A percentile compares a stretch with the other conserved stretches of the same genome.
Evolutionary conservation across 1,284 basidiomycete genomes (phyloP).

Genomic region (Paramarasmius palmivorus): DNA sequence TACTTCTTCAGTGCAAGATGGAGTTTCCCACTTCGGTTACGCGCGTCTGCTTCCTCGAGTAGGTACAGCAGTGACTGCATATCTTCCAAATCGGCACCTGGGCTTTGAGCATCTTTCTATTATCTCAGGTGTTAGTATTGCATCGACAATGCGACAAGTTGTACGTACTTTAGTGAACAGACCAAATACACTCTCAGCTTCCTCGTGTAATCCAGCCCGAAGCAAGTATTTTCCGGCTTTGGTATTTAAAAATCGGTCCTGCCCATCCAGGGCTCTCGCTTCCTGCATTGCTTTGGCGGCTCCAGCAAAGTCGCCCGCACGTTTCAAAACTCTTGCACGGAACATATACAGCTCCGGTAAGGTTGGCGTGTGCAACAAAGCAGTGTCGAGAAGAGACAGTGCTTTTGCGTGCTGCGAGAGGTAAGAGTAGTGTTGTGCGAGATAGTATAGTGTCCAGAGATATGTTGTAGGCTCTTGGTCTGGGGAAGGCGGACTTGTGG

Average conservation of each 20-base stretch:
- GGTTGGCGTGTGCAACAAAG: conserved; percentile 88
- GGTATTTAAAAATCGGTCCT: conserved; percentile 95
- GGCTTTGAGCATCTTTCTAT: conserved; percentile 81
- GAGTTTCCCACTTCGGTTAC: conserved; percentile 65
- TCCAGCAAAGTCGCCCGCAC: conserved; percentile 78
- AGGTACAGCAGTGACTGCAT: conserved; percentile 96
- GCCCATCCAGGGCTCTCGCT: conserved; percentile 86
- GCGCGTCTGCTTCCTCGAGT: conserved; percentile 79
- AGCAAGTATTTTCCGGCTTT: conserved; percentile 93
- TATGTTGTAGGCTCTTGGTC: conserved; percentile 76
- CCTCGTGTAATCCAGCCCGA: conserved; percentile 76
- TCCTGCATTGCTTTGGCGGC: conserved; percentile 83
- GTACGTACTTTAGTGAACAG: conserved; percentile 83
- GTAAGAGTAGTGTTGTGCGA: conserved; percentile 88
- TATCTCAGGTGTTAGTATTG: conserved; percentile 6
- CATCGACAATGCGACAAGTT: neutral
- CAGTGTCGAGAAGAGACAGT: conserved; percentile 64
- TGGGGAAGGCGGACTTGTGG: conserved; percentile 31
- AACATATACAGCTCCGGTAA: conserved; percentile 90
- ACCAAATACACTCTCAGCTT: conserved; percentile 74
- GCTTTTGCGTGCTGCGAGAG: conserved; percentile 58
- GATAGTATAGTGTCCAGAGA: conserved; percentile 95
- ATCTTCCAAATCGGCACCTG: conserved; percentile 86
- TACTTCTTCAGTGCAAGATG: conserved; percentile 89
- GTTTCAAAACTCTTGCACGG: conserved; percentile 85